Percentiles rank a stretch among this genome's conserved stretches.
These are phyloP conservation scores for Nothophaeocryptopus gaeumannii DNA, from an alignment of 2,329 filamentous ascomycete genomes.

Conservation along the genomic window DNA sequence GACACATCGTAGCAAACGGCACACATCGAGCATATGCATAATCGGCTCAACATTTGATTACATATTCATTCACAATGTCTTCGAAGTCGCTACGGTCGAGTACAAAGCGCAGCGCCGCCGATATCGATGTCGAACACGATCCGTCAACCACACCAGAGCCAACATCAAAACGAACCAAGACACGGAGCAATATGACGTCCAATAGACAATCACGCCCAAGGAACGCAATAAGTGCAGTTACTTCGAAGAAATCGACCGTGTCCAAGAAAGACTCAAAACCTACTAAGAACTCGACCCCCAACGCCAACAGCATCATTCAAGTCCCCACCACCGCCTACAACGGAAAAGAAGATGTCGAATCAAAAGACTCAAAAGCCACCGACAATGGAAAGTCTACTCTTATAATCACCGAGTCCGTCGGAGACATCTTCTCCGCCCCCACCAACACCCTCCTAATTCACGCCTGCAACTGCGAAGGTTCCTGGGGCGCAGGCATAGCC, in stretches of 20 bases:
- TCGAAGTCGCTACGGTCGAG: background rate
- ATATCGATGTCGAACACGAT: background rate
- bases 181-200: background rate
- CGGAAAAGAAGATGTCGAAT: background rate
- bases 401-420: slow-evolving; percentile 28
- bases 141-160: background rate
- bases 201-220: background rate
- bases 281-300: background rate
- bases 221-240: no score
- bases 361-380: background rate
- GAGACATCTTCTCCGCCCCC: slow-evolving; percentile 55
- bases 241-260: no score
- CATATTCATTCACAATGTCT: background rate
- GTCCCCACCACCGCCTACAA: background rate
- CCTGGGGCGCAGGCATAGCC: slow-evolving; percentile 61
- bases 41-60: background rate
- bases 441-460: slow-evolving; percentile 53
- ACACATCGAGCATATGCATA: background rate
- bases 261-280: no score
- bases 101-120: slow-evolving; percentile 3
- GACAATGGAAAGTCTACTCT: background rate
- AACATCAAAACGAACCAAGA: slow-evolving; percentile 11
- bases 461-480: slow-evolving; percentile 58
- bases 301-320: background rate
- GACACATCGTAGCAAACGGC: no score